phyloP scores from a whole-genome alignment of 192 early-diverging fungal genomes.

The Rhizoclosmatium globosum region DNA sequence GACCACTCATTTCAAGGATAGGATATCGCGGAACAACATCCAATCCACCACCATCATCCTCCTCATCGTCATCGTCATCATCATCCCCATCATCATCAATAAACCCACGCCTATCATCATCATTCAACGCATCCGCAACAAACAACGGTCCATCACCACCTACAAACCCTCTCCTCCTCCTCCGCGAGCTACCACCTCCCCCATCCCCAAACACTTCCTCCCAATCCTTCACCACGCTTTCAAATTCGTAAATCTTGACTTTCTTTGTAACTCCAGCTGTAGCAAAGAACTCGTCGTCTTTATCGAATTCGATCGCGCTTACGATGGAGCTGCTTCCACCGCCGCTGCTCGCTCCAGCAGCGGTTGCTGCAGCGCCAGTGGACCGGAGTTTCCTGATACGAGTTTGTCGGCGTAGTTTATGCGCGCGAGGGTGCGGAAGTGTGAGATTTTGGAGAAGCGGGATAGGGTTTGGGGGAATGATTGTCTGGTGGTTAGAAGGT shows the following conservation, averaged over 20 bases:
- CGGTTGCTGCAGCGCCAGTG: neutral
- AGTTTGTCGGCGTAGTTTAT: slow-evolving; percentile 79
- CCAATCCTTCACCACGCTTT: slow-evolving; percentile 53
- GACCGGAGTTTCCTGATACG: slow-evolving; percentile 37
- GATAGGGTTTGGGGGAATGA: slow-evolving; percentile 71
- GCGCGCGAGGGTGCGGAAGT: slow-evolving; percentile 77
- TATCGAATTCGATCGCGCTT: slow-evolving; percentile 92
- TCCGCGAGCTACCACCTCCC: neutral
- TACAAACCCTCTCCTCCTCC: neutral
- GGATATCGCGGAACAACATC: slow-evolving; percentile 75
- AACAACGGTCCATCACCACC: neutral
- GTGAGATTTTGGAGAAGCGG: slow-evolving; percentile 72
- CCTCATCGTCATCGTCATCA: slow-evolving; percentile 29
- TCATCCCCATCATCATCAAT: slow-evolving; percentile 27
- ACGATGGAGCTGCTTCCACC: slow-evolving; percentile 76
- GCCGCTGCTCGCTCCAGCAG: neutral
- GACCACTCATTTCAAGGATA: slow-evolving; percentile 76
- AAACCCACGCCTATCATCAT: neutral
- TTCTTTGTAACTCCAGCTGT: slow-evolving; percentile 90
- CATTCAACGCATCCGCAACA: slow-evolving; percentile 23
- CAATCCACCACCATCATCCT: slow-evolving; percentile 15
- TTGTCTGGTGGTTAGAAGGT: neutral
- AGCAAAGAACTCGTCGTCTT: slow-evolving; percentile 93
- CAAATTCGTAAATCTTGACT: slow-evolving; percentile 93
- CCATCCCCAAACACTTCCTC: slow-evolving; percentile 22